Evolutionary conservation across 208 protist species (phyloP).

Genomic region (Crithidia expoeki): DNA sequence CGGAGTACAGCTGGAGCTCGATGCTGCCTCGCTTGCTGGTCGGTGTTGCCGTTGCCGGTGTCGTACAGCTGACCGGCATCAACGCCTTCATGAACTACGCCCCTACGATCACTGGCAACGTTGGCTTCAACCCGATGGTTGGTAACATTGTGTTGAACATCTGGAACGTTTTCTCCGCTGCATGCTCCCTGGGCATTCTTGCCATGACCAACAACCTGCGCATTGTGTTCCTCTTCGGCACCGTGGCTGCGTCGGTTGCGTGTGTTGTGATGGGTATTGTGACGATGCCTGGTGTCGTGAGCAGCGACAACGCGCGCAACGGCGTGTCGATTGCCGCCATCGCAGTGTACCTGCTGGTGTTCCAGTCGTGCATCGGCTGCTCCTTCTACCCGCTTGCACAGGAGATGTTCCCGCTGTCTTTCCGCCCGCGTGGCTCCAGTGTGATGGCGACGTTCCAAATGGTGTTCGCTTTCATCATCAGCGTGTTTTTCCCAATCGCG

Average conservation of each 20-base stretch:
- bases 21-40: slow-evolving; percentile 55
- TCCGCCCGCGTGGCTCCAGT: slow-evolving; percentile 64
- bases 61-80: slow-evolving; percentile 82
- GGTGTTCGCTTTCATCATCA: slow-evolving; percentile 87
- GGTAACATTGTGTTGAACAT: slow-evolving; percentile 83
- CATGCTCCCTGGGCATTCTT: slow-evolving; percentile 63
- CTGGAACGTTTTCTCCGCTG: slow-evolving; percentile 82
- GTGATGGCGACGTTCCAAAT: slow-evolving; percentile 73
- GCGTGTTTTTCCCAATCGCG: slow-evolving; percentile 79
- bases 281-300: slow-evolving; percentile 65
- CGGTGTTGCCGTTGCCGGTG: slow-evolving; percentile 47
- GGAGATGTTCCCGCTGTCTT: slow-evolving; percentile 78
- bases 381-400: slow-evolving; percentile 83
- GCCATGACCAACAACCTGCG: slow-evolving; percentile 61
- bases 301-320: slow-evolving; percentile 46
- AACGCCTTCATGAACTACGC: slow-evolving; percentile 89
- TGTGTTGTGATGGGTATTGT: slow-evolving; percentile 76
- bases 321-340: slow-evolving; percentile 76
- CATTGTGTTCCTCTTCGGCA: slow-evolving; percentile 60
- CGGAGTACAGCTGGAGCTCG: slow-evolving; percentile 46
- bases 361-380: slow-evolving; percentile 74
- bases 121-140: slow-evolving; percentile 59
- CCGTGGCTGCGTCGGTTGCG: slow-evolving; percentile 48
- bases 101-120: slow-evolving; percentile 66
- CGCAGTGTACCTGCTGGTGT: slow-evolving; percentile 73